Percentiles rank a stretch among this genome's conserved stretches.
phyloP scores from a whole-genome alignment of 2,329 filamentous ascomycete species.

The Xylaria sp. region DNA sequence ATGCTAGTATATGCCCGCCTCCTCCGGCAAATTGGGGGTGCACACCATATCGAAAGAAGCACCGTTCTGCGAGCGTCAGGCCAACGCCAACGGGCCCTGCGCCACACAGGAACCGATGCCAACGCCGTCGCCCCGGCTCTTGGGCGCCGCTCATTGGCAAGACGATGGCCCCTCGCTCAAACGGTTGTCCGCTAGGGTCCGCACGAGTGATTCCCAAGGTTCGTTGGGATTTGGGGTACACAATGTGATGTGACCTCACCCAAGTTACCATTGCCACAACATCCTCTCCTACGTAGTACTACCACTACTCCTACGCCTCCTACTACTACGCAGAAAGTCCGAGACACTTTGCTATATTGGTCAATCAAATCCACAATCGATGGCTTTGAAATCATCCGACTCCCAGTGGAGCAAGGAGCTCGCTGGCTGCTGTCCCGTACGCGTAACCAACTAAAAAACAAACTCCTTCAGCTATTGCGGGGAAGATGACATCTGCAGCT shows the following conservation, averaged over 20 bases:
- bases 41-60: slow-evolving; percentile 24
- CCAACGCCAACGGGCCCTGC: slow-evolving; percentile 21
- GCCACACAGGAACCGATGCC: slow-evolving; percentile 19
- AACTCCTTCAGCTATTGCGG: slow-evolving; percentile 37
- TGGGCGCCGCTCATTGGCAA: slow-evolving; percentile 6
- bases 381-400: neutral
- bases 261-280: slow-evolving; percentile 4
- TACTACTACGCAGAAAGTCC: too few species aligned
- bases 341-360: slow-evolving; percentile 17
- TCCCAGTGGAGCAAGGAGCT: neutral
- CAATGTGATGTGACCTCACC: slow-evolving; percentile 24
- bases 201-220: slow-evolving; percentile 4
- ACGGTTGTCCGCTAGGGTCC: neutral
- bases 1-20: slow-evolving; percentile 34
- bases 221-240: slow-evolving; percentile 17
- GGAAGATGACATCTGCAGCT: slow-evolving; percentile 37
- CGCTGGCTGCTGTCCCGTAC: neutral
- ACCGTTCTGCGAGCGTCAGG: neutral
- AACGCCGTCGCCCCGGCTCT: neutral
- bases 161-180: neutral
- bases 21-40: slow-evolving; percentile 40
- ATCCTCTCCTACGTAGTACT: slow-evolving; percentile 1
- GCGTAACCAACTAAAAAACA: neutral
- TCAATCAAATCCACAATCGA: neutral
- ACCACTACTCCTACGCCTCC: too few species aligned